A percentile compares a stretch with the other conserved stretches of the same genome.
phyloP scores from a whole-genome alignment of 345 rosid genomes.

The Boechera stricta region DNA sequence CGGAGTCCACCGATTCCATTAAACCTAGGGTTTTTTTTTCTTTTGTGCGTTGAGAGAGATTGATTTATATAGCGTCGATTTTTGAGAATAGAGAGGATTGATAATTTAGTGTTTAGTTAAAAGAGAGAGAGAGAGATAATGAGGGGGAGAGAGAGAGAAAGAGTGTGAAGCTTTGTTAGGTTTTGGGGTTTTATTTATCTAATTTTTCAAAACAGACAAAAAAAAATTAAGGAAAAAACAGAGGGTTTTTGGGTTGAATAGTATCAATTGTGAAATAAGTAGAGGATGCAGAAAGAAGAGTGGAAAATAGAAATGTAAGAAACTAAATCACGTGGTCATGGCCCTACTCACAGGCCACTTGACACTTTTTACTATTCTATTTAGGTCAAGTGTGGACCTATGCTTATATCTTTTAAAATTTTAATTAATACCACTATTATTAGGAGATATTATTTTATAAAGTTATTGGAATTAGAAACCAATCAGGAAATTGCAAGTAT shows the following conservation, averaged over 20 bases:
- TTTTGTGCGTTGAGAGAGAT: slow-evolving; percentile 10
- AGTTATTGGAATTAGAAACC: slow-evolving; percentile 16
- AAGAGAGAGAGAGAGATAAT: slow-evolving; percentile 8
- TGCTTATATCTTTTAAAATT: background rate
- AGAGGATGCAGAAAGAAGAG: slow-evolving; percentile 36
- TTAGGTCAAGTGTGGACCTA: slow-evolving; percentile 46
- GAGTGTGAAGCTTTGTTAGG: slow-evolving; percentile 42
- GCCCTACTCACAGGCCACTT: slow-evolving; percentile 46
- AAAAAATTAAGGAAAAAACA: background rate
- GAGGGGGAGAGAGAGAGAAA: slow-evolving; percentile 20
- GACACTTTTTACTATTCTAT: slow-evolving; percentile 46
- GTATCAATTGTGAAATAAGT: slow-evolving; percentile 38
- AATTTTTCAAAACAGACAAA: slow-evolving; percentile 17
- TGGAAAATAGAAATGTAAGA: slow-evolving; percentile 30
- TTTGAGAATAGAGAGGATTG: slow-evolving; percentile 7
- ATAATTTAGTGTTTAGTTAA: slow-evolving; percentile 24
- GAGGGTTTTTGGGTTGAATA: slow-evolving; percentile 27
- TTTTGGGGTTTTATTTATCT: slow-evolving; percentile 42
- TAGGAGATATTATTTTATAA: background rate
- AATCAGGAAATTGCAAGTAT: slow-evolving; percentile 23
- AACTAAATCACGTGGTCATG: slow-evolving; percentile 47
- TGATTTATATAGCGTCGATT: slow-evolving; percentile 1
- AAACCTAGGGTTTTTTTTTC: slow-evolving; percentile 40
- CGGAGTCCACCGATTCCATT: slow-evolving; percentile 50
- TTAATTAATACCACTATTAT: slow-evolving; percentile 21